phyloP scores from a whole-genome alignment of 805 yeast genomes.

The Schizosaccharomyces octosporus region DNA sequence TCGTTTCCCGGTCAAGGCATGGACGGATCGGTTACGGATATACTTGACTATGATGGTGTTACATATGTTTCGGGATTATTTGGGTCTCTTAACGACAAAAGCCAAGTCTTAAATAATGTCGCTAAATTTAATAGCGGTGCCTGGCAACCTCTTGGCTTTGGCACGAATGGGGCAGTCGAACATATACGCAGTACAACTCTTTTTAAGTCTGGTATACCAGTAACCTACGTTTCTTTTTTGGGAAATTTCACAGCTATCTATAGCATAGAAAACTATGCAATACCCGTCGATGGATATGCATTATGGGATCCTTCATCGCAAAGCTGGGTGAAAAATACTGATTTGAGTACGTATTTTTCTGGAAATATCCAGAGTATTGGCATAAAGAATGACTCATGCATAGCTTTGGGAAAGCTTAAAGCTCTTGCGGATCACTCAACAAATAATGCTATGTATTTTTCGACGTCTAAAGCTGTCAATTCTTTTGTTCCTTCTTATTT shows the following conservation, averaged over 20 bases:
- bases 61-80: conserved; percentile 26
- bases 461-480: too few relatives aligned
- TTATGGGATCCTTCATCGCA: not conserved
- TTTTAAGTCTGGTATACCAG: not conserved
- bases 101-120: not conserved
- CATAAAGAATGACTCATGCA: too few relatives aligned
- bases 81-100: not conserved
- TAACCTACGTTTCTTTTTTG: not conserved
- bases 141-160: not conserved
- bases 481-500: too few relatives aligned
- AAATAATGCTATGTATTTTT: too few relatives aligned
- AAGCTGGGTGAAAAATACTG: not conserved
- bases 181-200: not conserved
- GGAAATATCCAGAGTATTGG: not conserved
- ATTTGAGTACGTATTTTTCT: not conserved
- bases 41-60: conserved; percentile 8
- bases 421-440: too few relatives aligned
- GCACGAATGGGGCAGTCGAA: not conserved
- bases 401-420: too few relatives aligned
- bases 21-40: not conserved
- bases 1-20: not conserved
- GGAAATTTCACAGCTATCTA: not conserved
- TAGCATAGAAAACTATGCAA: not conserved
- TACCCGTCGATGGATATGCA: not conserved
- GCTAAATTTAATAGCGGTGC: not conserved